Evolutionary conservation across 441 rosid genomes (phyloP).

Genomic region (Syzygium syzygioides): DNA sequence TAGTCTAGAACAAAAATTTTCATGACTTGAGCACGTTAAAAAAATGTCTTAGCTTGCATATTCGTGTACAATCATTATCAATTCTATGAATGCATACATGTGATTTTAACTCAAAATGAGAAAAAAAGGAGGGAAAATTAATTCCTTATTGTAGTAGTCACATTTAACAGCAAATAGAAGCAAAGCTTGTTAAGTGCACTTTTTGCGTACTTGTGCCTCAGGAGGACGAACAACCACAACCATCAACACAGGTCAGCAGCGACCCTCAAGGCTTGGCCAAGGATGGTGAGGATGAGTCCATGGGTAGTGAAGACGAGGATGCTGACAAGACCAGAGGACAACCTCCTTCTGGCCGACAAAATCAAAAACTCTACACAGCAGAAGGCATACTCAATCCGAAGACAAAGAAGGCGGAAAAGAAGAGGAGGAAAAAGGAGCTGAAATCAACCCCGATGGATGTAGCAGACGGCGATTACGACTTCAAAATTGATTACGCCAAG

Average conservation of each 20-base stretch:
- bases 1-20: not conserved
- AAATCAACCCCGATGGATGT: conserved; percentile 28
- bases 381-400: conserved; percentile 75
- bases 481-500: conserved; percentile 66
- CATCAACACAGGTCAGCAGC: conserved; percentile 17
- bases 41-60: not conserved
- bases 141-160: not conserved
- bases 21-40: not conserved
- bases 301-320: conserved; percentile 37
- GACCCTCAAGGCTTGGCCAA: conserved; percentile 11
- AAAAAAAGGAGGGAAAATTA: not conserved
- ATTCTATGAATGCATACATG: not conserved
- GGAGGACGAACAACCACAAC: conserved; percentile 31
- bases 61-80: not conserved
- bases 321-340: conserved; percentile 29
- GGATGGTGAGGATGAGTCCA: conserved; percentile 37
- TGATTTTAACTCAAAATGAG: not conserved
- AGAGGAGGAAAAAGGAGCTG: conserved; percentile 58
- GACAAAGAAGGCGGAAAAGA: conserved; percentile 67
- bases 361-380: conserved; percentile 55
- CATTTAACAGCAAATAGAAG: not conserved
- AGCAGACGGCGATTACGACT: conserved; percentile 59
- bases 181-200: not conserved
- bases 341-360: conserved; percentile 44
- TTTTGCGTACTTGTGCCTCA: not conserved